A percentile compares a stretch with the other conserved stretches of the same genome.
Conservation (phyloP, 192 early-diverging fungal species). For the Umbelopsis ramanniana region DNA sequence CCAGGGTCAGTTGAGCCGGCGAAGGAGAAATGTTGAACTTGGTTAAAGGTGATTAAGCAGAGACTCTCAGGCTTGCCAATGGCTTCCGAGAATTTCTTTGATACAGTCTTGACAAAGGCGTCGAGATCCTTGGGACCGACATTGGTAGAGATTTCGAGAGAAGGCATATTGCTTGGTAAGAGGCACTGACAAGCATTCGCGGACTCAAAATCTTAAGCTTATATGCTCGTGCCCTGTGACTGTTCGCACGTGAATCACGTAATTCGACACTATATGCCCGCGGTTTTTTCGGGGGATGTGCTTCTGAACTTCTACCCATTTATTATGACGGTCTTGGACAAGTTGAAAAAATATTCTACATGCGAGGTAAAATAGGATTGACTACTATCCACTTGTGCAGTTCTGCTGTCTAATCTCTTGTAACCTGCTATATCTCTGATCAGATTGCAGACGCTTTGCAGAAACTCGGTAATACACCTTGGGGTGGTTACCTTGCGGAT, state of each 20-base stretch:
- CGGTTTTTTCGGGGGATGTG: too few relatives aligned
- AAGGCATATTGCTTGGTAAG: conserved; percentile 26
- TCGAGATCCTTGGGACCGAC: conserved; percentile 34
- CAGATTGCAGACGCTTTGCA: conserved; percentile 59
- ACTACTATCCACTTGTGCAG: too few relatives aligned
- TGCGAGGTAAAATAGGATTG: too few relatives aligned
- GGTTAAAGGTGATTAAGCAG: conserved; percentile 37
- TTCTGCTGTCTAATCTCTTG: too few relatives aligned
- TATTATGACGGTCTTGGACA: too few relatives aligned
- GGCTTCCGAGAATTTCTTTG: conserved; percentile 32
- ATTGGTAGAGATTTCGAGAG: conserved; percentile 38
- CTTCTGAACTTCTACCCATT: too few relatives aligned
- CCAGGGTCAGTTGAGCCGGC: conserved; percentile 30
- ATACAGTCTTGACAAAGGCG: conserved; percentile 29
- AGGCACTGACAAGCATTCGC: neutral
- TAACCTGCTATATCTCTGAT: neutral
- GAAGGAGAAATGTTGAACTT: conserved; percentile 28
- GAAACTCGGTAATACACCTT: conserved; percentile 42
- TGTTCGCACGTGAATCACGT: neutral
- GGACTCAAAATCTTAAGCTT: too few relatives aligned
- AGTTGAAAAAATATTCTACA: too few relatives aligned
- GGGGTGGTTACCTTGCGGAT: conserved; percentile 60
- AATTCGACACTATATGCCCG: neutral
- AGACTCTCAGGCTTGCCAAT: conserved; percentile 43
- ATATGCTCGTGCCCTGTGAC: neutral